These are phyloP conservation scores for Fraxinus xanthoxyloides DNA, from an alignment of 305 asterid genomes.

Conservation along the genomic window DNA sequence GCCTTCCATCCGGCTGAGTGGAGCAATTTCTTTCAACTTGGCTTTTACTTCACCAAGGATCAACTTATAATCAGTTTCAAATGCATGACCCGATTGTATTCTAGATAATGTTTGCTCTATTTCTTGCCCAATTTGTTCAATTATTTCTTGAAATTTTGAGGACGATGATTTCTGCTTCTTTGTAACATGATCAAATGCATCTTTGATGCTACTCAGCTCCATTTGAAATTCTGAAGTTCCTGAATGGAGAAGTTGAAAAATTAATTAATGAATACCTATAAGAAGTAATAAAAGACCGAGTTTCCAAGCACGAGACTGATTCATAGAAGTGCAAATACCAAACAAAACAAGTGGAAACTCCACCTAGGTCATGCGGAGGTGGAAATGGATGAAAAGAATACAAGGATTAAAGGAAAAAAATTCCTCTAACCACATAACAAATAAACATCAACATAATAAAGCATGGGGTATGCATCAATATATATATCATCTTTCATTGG, in stretches of 20 bases:
- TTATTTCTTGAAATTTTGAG: conserved; percentile 75
- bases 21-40: conserved; percentile 68
- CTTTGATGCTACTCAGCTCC: conserved; percentile 86
- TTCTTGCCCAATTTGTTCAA: conserved; percentile 65
- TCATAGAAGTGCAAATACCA: not conserved
- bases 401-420: not conserved
- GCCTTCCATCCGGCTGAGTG: conserved; percentile 71
- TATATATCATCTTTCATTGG: not conserved
- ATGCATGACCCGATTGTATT: conserved; percentile 44
- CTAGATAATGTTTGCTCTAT: conserved; percentile 69
- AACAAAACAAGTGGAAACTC: conserved; percentile 4
- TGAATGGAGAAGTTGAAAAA: conserved; percentile 13
- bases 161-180: conserved; percentile 85
- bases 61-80: conserved; percentile 44
- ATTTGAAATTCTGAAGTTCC: conserved; percentile 41
- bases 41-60: conserved; percentile 60
- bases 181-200: conserved; percentile 84
- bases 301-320: not conserved
- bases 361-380: not conserved
- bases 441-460: not conserved
- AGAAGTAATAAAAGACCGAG: conserved; percentile 16
- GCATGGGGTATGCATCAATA: not conserved
- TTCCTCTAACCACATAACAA: not conserved
- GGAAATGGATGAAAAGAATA: conserved; percentile 5
- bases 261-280: conserved; percentile 31